Evolutionary conservation across 2,329 filamentous ascomycete genomes (phyloP), one percentile per base, ranked within the genome.

Genomic region (Alternaria rosae): DNA sequence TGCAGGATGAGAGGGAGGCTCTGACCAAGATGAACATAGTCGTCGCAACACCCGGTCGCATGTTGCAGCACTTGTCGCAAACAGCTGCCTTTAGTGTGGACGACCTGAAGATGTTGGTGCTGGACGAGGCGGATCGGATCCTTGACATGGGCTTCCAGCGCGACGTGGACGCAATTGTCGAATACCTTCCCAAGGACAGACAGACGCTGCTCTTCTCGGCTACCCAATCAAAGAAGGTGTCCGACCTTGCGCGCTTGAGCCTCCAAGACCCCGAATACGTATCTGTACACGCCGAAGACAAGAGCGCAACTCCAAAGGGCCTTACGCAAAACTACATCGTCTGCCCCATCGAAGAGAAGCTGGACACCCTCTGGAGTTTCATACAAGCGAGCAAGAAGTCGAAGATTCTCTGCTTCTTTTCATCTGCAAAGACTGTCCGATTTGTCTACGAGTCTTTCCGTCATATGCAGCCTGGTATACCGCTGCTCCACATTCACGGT

Each of bases 81-180:
- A 98, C 94, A 0, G 92, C 93, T 1, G 89, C 91, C 17, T 91
- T 99, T 75, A 93, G 94, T 67, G 91, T 94, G 66, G 91, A 95
- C 77, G 95, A 97, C 76, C 79, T 99, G 66, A 92, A 97, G 81
- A 92, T 99, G 78, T 83, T 99, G 53, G 94, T 99, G 0, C 84
- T 99, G 59, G 95, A 99, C 73, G 95, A 99, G 79, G 95, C 95
- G 3, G 95, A 99, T 79, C 88, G 95, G 41, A 97, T 97, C 74
- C 89, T 99, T 86, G 95, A 99, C 75, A 95, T 98, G 93, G 95
- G 95, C 6, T 99, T 99, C 78, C 91, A 97, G 79, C 84, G 86
- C 6, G 92, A 92, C 1, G 90, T 99, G 4, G 95, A 99, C 80
- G 95, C 95, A 0, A 91, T 99, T 53, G 82, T 99, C 26, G 93